Evolutionary conservation across 1,284 basidiomycete species (phyloP).

Genomic region (Apiotrichum domesticum): DNA sequence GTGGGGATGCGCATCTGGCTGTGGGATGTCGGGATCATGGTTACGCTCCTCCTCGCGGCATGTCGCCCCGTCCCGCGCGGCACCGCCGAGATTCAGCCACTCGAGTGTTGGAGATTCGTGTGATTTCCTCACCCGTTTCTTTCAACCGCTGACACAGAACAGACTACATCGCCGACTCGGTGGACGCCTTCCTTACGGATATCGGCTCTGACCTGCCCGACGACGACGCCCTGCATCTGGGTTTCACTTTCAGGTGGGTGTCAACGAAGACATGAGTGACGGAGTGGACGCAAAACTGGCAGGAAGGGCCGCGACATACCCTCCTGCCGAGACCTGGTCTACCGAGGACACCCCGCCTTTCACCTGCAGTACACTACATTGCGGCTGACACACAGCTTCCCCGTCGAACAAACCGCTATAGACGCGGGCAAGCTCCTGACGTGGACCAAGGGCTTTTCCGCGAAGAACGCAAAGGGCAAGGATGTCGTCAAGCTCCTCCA

Average conservation of each 20-base stretch:
- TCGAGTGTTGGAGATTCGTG: no score
- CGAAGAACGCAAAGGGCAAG: slow-evolving; percentile 82
- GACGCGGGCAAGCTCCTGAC: slow-evolving; percentile 82
- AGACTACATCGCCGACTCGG: slow-evolving; percentile 96
- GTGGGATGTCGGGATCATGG: background rate
- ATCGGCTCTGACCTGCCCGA: slow-evolving; percentile 46
- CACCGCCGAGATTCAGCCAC: no score
- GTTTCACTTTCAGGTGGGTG: slow-evolving; percentile 72
- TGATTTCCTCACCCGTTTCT: no score
- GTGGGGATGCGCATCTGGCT: background rate
- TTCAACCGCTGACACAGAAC: background rate
- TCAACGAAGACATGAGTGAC: background rate
- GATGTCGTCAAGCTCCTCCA: slow-evolving; percentile 90
- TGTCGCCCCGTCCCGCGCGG: no score
- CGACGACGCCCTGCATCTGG: slow-evolving; percentile 62
- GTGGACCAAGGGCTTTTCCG: slow-evolving; percentile 95
- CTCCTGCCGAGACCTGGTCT: no score
- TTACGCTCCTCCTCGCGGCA: background rate
- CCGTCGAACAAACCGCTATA: slow-evolving; percentile 92
- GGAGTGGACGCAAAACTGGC: background rate
- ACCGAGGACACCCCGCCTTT: no score
- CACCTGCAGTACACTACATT: no score
- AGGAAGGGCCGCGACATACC: no score
- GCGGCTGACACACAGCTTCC: slow-evolving; percentile 56
- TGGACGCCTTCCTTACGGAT: slow-evolving; percentile 87